phyloP scores from a whole-genome alignment of 2,329 filamentous ascomycete species.

The Pseudogymnoascus sp. region DNA sequence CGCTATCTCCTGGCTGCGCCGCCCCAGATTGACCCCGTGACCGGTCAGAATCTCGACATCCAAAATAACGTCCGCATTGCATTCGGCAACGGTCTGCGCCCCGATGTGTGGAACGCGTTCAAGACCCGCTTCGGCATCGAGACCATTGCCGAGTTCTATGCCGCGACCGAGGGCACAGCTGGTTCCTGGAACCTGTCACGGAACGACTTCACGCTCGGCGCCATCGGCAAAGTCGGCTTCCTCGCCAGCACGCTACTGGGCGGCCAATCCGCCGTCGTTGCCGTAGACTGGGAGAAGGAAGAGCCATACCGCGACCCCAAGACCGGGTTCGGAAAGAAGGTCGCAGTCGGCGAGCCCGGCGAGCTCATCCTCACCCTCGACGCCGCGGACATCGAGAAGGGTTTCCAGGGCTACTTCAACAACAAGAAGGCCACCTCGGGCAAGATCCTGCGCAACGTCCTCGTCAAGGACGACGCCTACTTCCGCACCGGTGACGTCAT shows the following conservation, averaged over 20 bases:
- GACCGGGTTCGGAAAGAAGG: slow-evolving; percentile 58
- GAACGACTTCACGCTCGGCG: slow-evolving; percentile 66
- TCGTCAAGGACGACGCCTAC: slow-evolving; percentile 68
- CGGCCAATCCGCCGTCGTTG: slow-evolving; percentile 47
- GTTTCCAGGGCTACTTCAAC: slow-evolving; percentile 76
- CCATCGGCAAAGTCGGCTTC: slow-evolving; percentile 64
- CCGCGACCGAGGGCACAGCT: slow-evolving; percentile 62
- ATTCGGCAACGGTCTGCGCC: slow-evolving; percentile 77
- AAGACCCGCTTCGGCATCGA: slow-evolving; percentile 71
- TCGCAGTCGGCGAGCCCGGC: slow-evolving; percentile 54
- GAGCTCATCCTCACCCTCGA: slow-evolving; percentile 70
- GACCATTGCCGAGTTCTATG: slow-evolving; percentile 72
- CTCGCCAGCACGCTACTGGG: slow-evolving; percentile 49
- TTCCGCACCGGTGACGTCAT: slow-evolving; percentile 80
- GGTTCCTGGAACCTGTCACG: slow-evolving; percentile 64
- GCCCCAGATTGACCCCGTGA: slow-evolving; percentile 50
- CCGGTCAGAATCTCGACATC: slow-evolving; percentile 60
- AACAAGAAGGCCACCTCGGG: slow-evolving; percentile 60
- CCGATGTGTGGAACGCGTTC: slow-evolving; percentile 78
- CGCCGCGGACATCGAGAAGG: slow-evolving; percentile 48
- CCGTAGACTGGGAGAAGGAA: slow-evolving; percentile 64
- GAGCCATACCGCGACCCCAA: slow-evolving; percentile 55
- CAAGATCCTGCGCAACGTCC: slow-evolving; percentile 67
- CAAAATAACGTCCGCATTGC: slow-evolving; percentile 65
- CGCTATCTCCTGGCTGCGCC: slow-evolving; percentile 68